phyloP scores from a whole-genome alignment of 345 rosid genomes.

The Gossypium herbaceum region DNA sequence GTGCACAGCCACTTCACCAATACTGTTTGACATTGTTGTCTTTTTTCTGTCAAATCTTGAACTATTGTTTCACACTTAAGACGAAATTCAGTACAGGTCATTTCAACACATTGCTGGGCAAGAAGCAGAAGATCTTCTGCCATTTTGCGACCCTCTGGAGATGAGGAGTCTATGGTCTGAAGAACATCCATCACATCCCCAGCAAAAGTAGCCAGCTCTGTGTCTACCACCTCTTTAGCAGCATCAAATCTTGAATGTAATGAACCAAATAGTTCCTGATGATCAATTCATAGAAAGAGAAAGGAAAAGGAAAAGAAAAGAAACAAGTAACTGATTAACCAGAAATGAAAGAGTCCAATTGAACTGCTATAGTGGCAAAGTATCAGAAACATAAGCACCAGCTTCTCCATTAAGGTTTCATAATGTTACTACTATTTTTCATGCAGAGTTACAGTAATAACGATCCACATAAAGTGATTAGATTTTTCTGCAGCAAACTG shows the following conservation, averaged over 20 bases:
- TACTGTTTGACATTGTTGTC: slow-evolving; percentile 63
- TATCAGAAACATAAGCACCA: background rate
- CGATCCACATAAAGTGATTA: background rate
- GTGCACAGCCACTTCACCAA: slow-evolving; percentile 65
- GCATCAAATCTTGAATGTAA: slow-evolving; percentile 67
- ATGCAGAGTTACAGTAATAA: slow-evolving; percentile 1
- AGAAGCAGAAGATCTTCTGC: slow-evolving; percentile 51
- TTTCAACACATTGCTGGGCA: slow-evolving; percentile 54
- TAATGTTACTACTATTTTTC: background rate
- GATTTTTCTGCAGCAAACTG: background rate
- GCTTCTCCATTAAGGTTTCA: background rate
- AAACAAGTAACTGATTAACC: background rate
- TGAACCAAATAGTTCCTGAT: slow-evolving; percentile 66
- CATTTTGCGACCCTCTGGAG: slow-evolving; percentile 50
- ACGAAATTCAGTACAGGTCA: slow-evolving; percentile 59
- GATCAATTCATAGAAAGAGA: slow-evolving; percentile 15
- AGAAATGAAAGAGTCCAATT: slow-evolving; percentile 1
- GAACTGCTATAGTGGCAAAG: background rate
- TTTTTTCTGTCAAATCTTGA: slow-evolving; percentile 62
- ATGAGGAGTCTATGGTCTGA: slow-evolving; percentile 48
- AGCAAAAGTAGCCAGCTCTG: slow-evolving; percentile 53
- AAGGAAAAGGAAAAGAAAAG: background rate
- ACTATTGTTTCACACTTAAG: slow-evolving; percentile 61
- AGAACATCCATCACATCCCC: slow-evolving; percentile 51
- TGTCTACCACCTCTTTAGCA: slow-evolving; percentile 60